phyloP scores from a whole-genome alignment of 768 basidiomycete genomes.

The Tricholoma hemisulphureum region DNA sequence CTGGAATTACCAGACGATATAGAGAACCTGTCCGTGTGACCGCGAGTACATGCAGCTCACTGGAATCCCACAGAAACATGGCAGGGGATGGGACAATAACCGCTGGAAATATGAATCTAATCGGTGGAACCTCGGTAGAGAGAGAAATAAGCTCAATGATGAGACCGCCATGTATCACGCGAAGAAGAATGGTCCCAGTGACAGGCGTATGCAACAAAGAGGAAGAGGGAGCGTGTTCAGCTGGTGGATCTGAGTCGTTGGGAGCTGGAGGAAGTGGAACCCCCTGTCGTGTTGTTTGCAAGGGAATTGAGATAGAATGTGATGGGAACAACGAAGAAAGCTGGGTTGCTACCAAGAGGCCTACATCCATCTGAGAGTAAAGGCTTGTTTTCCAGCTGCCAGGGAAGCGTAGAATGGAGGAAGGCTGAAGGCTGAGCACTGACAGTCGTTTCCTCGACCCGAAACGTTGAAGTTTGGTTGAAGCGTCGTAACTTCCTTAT shows the following conservation, averaged over 20 bases:
- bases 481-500: not conserved
- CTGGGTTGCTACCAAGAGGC: constrained; percentile 56
- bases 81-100: constrained; percentile 63
- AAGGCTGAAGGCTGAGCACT: too few relatives aligned
- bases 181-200: constrained; percentile 67
- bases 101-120: constrained; percentile 79
- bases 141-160: constrained; percentile 79
- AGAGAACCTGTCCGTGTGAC: constrained; percentile 69
- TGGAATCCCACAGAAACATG: constrained; percentile 52
- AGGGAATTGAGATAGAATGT: constrained; percentile 47
- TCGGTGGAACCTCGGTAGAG: constrained; percentile 58
- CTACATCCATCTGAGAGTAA: constrained; percentile 31
- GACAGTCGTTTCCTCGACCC: too few relatives aligned
- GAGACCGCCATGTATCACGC: constrained; percentile 70
- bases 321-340: constrained; percentile 63
- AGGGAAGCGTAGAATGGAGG: not conserved
- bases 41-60: constrained; percentile 67
- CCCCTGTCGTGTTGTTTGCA: constrained; percentile 61
- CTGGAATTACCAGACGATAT: constrained; percentile 67
- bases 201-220: constrained; percentile 52
- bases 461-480: too few relatives aligned
- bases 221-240: constrained; percentile 73
- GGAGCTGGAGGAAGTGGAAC: constrained; percentile 45
- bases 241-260: constrained; percentile 45
- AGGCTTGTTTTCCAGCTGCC: too few relatives aligned